phyloP scores from a whole-genome alignment of 2,329 filamentous ascomycete species.

The Penicillium capsulatum region DNA sequence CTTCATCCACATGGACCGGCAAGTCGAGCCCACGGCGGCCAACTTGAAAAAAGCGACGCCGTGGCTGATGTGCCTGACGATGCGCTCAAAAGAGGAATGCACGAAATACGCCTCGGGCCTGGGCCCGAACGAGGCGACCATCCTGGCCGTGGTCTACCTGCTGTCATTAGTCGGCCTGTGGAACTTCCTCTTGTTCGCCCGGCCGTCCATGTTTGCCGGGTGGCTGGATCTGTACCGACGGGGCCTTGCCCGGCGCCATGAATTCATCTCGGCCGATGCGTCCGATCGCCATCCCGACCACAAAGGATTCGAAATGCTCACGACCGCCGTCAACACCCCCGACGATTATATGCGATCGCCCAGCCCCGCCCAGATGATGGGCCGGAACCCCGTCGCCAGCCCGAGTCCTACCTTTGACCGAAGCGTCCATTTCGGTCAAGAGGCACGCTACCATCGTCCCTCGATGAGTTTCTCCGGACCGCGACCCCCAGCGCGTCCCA shows the following conservation, averaged over 20 bases:
- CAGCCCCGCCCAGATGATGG: slow-evolving; percentile 14
- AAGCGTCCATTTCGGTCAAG: slow-evolving; percentile 37
- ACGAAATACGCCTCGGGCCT: slow-evolving; percentile 56
- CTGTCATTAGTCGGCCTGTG: slow-evolving; percentile 83
- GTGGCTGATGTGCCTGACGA: slow-evolving; percentile 69
- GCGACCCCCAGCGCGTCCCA: slow-evolving; percentile 35
- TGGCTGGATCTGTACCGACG: slow-evolving; percentile 66
- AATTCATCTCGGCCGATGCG: slow-evolving; percentile 88
- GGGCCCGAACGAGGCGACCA: slow-evolving; percentile 69
- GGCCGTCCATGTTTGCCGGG: slow-evolving; percentile 77
- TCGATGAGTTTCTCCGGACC: slow-evolving; percentile 49
- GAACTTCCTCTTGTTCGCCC: slow-evolving; percentile 74
- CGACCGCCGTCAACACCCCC: slow-evolving; percentile 31
- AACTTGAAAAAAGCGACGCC: slow-evolving; percentile 53
- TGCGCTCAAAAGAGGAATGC: slow-evolving; percentile 64
- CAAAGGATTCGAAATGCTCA: slow-evolving; percentile 77
- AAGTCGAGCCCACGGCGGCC: slow-evolving; percentile 55
- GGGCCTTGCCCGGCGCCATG: slow-evolving; percentile 53
- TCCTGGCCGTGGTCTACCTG: slow-evolving; percentile 76
- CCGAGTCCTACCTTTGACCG: slow-evolving; percentile 18
- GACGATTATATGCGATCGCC: slow-evolving; percentile 23
- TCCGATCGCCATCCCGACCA: slow-evolving; percentile 59
- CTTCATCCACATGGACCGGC: slow-evolving; percentile 81
- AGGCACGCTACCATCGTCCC: slow-evolving; percentile 47
- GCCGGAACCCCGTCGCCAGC: slow-evolving; percentile 26